Percentiles rank a stretch among this genome's conserved stretches.
phyloP scores from a whole-genome alignment of 163 green algal genomes.

The Volvox carteri region DNA sequence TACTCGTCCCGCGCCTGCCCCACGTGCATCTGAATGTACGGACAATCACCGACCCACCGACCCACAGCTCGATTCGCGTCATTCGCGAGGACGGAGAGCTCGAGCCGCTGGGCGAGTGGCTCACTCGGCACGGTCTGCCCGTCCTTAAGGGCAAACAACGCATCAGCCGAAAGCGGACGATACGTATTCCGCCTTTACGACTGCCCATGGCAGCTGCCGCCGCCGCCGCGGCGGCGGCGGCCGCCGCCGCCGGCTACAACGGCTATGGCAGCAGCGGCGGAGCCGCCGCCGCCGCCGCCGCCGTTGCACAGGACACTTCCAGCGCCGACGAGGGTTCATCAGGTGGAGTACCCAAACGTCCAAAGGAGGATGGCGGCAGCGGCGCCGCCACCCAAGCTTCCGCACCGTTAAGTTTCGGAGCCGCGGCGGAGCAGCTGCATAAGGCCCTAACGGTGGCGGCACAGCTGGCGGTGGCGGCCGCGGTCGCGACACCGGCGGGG shows the following conservation, averaged over 20 bases:
- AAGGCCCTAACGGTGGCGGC: slow-evolving; percentile 13
- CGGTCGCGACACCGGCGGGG: neutral
- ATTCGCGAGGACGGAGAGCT: neutral
- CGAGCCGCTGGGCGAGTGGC: slow-evolving; percentile 39
- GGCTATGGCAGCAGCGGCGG: neutral
- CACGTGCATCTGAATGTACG: neutral
- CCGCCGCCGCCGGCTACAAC: neutral
- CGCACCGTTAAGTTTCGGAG: neutral
- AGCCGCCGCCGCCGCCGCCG: neutral
- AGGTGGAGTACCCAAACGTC: neutral
- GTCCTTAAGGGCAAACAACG: slow-evolving; percentile 49
- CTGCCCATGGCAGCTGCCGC: neutral
- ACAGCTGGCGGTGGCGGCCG: slow-evolving; percentile 7
- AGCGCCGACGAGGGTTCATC: slow-evolving; percentile 7
- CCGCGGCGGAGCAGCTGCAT: neutral
- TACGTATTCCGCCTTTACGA: neutral
- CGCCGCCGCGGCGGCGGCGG: neutral
- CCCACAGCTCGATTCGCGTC: slow-evolving; percentile 15
- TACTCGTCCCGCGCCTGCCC: too few species aligned
- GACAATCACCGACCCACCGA: neutral
- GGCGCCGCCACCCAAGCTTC: neutral
- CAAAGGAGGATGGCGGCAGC: neutral
- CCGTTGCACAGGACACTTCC: neutral
- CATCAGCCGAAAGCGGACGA: neutral
- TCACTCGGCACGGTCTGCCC: slow-evolving; percentile 26